Base-by-base conservation (phyloP, 179 eudicot genomes). In the Camellia oleifera region DNA sequence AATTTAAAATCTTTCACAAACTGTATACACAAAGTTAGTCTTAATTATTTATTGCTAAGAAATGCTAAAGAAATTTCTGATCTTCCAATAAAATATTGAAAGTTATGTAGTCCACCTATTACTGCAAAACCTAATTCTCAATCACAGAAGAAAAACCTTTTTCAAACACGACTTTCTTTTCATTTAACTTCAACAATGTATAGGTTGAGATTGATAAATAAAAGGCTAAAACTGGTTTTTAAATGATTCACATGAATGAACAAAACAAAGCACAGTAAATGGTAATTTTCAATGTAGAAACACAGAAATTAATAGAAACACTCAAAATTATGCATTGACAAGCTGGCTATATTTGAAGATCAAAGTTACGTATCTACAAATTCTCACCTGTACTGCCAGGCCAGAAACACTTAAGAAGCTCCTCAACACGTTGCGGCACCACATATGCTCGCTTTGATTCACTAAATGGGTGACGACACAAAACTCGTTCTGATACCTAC, bases 361-460 rank as follows among this genome's bases (percentile, higher is more conserved):
- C 42, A 20, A 3, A 48, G 71, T 18, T 9, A 42, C 42, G 45
- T 20, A 45, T 10, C 42, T 26, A 26, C 42, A 74, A 53, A 40
- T 32, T 74, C 89, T 80, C 82, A 92, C 98, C 98, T 84, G 97
- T 66, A 81, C 86, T 92, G 74, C 97, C 98, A 71, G 89, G 88
- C 99, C 99, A 96, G 79, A 81, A 96, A 77, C 99, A 96, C 86
- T 91, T 94, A 84, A 96, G 77, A 77, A 96, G 92, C 87, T 96
- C 99, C 84, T 92, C 99, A 70, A 96, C 99, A 61, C 82, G 91
- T 84, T 94, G 97, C 13, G 99, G 98, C 74, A 94, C 97, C 78
- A 94, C 99, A 81, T 89, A 91, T 68, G 99, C 99, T 85, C 98
- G 89, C 90, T 94, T 96, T 72, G 99, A 96, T 84, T 96, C 98